A percentile compares a stretch with the other conserved stretches of the same genome.
Conservation (phyloP, 1,284 basidiomycete genomes). For the Hypsizygus ulmarius region DNA sequence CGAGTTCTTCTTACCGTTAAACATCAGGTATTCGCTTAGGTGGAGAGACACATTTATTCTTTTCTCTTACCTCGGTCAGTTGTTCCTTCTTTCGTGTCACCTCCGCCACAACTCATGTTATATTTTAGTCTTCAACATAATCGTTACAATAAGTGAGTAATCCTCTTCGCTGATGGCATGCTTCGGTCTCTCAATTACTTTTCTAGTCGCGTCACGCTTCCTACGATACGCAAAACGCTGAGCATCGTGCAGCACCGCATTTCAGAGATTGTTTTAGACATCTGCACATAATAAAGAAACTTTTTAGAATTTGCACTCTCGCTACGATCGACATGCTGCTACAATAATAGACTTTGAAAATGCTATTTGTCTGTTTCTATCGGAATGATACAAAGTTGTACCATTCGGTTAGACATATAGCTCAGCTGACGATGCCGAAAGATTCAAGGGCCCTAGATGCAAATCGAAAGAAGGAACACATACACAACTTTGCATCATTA, state of each 20-base stretch:
- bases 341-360: no score
- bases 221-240: constrained; percentile 69
- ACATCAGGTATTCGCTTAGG: constrained; percentile 62
- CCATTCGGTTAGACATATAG: no score
- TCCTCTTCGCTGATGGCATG: not conserved
- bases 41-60: constrained; percentile 79
- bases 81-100: not conserved
- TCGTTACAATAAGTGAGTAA: constrained; percentile 61
- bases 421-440: no score
- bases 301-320: no score
- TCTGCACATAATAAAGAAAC: no score
- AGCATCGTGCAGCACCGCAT: not conserved
- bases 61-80: constrained; percentile 57
- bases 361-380: not conserved
- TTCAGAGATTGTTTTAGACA: no score
- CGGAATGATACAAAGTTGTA: no score
- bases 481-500: no score
- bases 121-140: constrained; percentile 62
- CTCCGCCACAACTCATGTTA: constrained; percentile 4
- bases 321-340: no score
- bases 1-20: constrained; percentile 68
- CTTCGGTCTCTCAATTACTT: constrained; percentile 16
- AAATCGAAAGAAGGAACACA: no score
- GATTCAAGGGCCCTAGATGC: no score
- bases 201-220: constrained; percentile 66